phyloP scores from a whole-genome alignment of 1,139 yeast genomes.

The Pichia sp. region DNA sequence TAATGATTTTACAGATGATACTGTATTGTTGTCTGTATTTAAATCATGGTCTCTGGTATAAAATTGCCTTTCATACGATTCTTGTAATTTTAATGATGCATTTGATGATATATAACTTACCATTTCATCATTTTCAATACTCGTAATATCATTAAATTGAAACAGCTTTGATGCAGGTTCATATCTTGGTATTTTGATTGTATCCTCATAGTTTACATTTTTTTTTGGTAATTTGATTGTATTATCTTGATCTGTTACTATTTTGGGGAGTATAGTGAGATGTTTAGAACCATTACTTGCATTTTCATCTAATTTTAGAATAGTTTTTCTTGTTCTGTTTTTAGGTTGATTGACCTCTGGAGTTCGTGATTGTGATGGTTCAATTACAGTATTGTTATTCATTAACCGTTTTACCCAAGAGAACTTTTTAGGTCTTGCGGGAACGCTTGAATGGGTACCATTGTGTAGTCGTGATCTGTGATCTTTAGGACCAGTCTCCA shows the following conservation, averaged over 20 bases:
- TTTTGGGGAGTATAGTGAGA: no score
- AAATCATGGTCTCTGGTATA: slow-evolving; percentile 1
- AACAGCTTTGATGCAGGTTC: neutral
- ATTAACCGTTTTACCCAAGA: slow-evolving; percentile 14
- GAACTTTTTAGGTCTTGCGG: no score
- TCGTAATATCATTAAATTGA: slow-evolving; percentile 6
- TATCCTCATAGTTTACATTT: neutral
- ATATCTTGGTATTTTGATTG: neutral
- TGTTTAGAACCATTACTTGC: no score
- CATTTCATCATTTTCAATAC: slow-evolving; percentile 11
- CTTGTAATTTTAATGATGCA: slow-evolving; percentile 7
- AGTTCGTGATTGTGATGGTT: neutral
- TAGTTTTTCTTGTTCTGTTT: neutral
- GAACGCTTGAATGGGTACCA: no score
- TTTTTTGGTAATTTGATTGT: neutral
- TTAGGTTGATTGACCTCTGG: no score
- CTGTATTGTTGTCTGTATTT: slow-evolving; percentile 4
- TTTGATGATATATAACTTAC: slow-evolving; percentile 9
- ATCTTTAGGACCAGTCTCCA: no score
- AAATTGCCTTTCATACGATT: slow-evolving; percentile 8
- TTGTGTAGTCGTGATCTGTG: no score
- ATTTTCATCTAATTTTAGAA: no score
- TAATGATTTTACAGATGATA: slow-evolving; percentile 10
- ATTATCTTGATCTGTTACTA: no score
- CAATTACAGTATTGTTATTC: slow-evolving; percentile 4